Evolutionary conservation across 257 asterid genomes (phyloP).

Genomic region (Rauvolfia tetraphylla): DNA sequence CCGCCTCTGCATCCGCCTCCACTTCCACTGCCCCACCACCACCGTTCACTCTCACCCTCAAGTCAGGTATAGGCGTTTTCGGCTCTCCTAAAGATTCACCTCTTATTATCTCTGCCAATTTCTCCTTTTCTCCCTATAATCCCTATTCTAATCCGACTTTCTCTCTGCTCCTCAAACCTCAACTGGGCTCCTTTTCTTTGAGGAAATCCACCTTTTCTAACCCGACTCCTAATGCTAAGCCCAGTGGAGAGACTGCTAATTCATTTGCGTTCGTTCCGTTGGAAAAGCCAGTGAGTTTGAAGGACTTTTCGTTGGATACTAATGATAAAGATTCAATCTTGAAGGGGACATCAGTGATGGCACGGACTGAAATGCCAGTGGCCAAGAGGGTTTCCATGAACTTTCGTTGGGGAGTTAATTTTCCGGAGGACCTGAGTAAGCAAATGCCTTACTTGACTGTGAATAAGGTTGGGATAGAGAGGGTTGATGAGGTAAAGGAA

Average conservation of each 20-base stretch:
- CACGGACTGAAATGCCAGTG: slow-evolving; percentile 59
- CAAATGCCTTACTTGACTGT: slow-evolving; percentile 56
- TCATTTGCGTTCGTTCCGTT: slow-evolving; percentile 63
- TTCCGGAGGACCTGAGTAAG: slow-evolving; percentile 46
- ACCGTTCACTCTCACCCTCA: slow-evolving; percentile 59
- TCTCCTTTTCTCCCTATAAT: slow-evolving; percentile 59
- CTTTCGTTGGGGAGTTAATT: slow-evolving; percentile 68
- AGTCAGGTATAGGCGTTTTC: slow-evolving; percentile 77
- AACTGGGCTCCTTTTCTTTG: slow-evolving; percentile 69
- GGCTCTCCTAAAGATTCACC: slow-evolving; percentile 85
- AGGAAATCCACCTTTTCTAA: slow-evolving; percentile 51
- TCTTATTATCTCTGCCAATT: slow-evolving; percentile 63
- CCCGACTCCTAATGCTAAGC: slow-evolving; percentile 12
- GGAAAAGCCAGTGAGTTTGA: slow-evolving; percentile 43
- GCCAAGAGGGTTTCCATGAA: slow-evolving; percentile 42
- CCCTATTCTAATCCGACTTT: slow-evolving; percentile 61
- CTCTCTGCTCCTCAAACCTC: slow-evolving; percentile 65
- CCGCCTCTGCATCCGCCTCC: slow-evolving; percentile 13
- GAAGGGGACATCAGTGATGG: slow-evolving; percentile 52
- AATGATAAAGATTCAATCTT: slow-evolving; percentile 40
- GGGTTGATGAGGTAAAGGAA: slow-evolving; percentile 43
- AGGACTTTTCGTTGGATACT: slow-evolving; percentile 38
- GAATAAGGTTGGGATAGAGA: slow-evolving; percentile 62
- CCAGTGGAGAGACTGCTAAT: slow-evolving; percentile 29
- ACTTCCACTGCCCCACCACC: slow-evolving; percentile 25